These are phyloP conservation scores for Sonneratia alba DNA, from an alignment of 345 rosid genomes.

Conservation along the genomic window DNA sequence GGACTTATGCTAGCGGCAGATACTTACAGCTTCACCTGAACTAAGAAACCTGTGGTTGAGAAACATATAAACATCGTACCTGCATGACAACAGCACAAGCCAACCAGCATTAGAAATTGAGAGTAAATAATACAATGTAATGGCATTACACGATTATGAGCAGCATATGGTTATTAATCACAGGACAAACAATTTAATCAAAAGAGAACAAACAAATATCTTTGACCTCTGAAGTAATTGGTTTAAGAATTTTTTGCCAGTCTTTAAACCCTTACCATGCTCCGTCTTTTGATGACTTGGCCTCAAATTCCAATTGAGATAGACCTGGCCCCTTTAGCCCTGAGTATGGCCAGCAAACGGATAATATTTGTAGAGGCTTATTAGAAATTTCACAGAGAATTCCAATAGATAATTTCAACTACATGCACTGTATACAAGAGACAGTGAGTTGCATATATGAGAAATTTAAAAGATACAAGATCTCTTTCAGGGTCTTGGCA, in stretches of 20 bases:
- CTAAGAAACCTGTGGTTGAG: constrained; percentile 34
- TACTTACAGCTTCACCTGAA: constrained; percentile 58
- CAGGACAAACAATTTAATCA: not conserved
- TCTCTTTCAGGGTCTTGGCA: not conserved
- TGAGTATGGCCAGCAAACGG: not conserved
- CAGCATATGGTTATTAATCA: not conserved
- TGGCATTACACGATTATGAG: not conserved
- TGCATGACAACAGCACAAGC: constrained; percentile 15
- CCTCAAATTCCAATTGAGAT: constrained; percentile 50
- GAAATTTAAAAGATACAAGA: not conserved
- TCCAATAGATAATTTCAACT: not conserved
- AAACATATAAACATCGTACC: constrained; percentile 61
- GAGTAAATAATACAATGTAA: not conserved
- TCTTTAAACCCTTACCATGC: constrained; percentile 40
- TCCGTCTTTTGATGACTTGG: constrained; percentile 59
- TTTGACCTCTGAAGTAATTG: not conserved
- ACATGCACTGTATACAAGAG: not conserved
- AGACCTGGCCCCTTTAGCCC: constrained; percentile 26
- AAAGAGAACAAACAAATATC: not conserved
- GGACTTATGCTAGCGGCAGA: constrained; percentile 4
- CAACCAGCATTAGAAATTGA: not conserved
- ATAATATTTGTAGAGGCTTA: not conserved
- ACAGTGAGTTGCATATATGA: not conserved
- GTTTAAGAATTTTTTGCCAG: not conserved
- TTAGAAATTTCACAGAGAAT: not conserved